Evolutionary conservation across 2,329 filamentous ascomycete species (phyloP), one percentile per base, ranked within the genome.

Genomic region (Aspergillaceae sp.): DNA sequence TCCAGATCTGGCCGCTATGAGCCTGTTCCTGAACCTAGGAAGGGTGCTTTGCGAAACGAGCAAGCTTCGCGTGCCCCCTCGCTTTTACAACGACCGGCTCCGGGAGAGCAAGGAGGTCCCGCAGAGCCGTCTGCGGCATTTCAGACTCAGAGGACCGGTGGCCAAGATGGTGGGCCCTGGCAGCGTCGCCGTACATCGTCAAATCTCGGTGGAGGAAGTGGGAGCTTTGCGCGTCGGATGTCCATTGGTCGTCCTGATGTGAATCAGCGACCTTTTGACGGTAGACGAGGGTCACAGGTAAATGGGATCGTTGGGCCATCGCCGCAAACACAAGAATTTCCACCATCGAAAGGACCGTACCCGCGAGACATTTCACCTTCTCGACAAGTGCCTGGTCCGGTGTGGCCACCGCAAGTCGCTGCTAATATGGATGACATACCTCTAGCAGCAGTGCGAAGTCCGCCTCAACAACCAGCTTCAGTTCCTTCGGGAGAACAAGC

Each of bases 1-100:
- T 94, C 91, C n/a, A 86, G 94, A 46, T 95, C 88, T 45, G 91
- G 91, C 11, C 84, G 88, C 43, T 94, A 95, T 56, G 91, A 97
- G 62, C 89, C 90, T 10, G 91, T 90, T 3, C 74, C 78, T 44
- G 88, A 95, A 46, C 74, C 70, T 51, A 83, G 89, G 34, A 81
- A 87, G 53, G 80, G 79, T 11, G 81, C 84, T 29, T 71, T 79
- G 52, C 80, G 85, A 43, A 78, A 81, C 46, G 86, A 92, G 44
- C 68, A 74, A 45, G 76, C 79, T 50, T 75, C 79, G 47, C 80
- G 86, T 42, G 84, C 91, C 53, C 85, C 87, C 27, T 78, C 88
- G 9, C 70, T 97, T 6, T 69, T 97, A 40, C 90, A 96, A 62
- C 77, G 91, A 41, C 79, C 84, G 19, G 69, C 75, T 3, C 77